Percentiles rank a stretch among this genome's conserved stretches.
These are phyloP conservation scores for Kodamaea kakaduensis DNA, from an alignment of 805 yeast species.

Conservation along the genomic window DNA sequence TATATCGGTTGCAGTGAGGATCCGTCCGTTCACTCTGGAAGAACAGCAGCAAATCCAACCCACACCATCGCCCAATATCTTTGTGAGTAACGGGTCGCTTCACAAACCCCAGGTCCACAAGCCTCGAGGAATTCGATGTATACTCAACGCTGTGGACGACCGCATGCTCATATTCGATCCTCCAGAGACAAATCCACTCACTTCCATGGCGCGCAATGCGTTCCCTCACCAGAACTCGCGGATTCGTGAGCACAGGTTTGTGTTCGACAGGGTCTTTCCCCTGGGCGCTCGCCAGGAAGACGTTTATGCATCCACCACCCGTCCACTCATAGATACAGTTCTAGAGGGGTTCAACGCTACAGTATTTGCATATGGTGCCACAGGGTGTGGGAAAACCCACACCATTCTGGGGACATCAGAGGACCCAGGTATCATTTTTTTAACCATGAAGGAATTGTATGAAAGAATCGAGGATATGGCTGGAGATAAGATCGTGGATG, in stretches of 20 bases:
- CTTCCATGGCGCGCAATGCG: constrained; percentile 43
- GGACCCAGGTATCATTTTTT: constrained; percentile 74
- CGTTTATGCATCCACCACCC: constrained; percentile 63
- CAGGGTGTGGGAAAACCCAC: constrained; percentile 97
- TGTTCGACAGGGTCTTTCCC: constrained; percentile 78
- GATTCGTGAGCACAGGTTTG: constrained; percentile 70
- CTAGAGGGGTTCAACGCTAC: constrained; percentile 87
- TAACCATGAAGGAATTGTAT: constrained; percentile 75
- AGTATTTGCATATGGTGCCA: constrained; percentile 94
- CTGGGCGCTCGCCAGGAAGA: constrained; percentile 59
- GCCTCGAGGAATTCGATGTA: constrained; percentile 59
- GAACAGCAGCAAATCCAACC: constrained; percentile 51
- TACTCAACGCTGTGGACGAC: constrained; percentile 78
- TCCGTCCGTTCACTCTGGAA: constrained; percentile 69
- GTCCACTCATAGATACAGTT: constrained; percentile 67
- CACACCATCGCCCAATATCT: constrained; percentile 35
- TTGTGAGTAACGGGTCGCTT: constrained; percentile 55
- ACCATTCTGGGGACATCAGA: constrained; percentile 76
- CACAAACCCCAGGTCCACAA: constrained; percentile 13
- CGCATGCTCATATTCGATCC: constrained; percentile 87
- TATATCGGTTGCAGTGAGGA: constrained; percentile 73
- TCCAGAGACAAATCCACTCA: constrained; percentile 61
- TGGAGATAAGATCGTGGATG: constrained; percentile 55
- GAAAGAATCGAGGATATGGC: constrained; percentile 50
- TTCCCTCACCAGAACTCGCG: constrained; percentile 44